Conservation (phyloP, 257 asterid genomes). For the Asclepias syriaca region DNA sequence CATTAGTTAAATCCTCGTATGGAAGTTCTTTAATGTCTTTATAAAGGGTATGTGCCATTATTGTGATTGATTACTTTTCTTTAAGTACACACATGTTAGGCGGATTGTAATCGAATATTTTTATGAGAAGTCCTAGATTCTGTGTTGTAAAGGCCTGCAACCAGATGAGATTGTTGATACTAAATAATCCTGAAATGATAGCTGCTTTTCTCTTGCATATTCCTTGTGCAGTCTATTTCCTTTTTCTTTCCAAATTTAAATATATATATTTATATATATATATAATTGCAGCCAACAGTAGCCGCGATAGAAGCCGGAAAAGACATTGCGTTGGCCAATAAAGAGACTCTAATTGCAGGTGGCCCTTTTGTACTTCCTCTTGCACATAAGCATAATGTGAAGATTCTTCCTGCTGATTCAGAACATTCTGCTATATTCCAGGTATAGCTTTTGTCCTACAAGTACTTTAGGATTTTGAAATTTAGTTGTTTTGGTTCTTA, state of each 20-base stretch:
- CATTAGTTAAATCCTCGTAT: not conserved
- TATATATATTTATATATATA: not conserved
- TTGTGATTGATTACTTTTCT: not conserved
- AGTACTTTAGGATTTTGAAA: not conserved
- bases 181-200: not conserved
- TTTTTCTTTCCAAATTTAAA: not conserved
- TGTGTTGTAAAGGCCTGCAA: not conserved
- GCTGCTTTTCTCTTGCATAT: not conserved
- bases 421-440: constrained; percentile 99
- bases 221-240: not conserved
- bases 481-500: not conserved
- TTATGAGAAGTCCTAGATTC: not conserved
- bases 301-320: constrained; percentile 99
- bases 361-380: constrained; percentile 98
- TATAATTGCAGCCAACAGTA: constrained; percentile 69
- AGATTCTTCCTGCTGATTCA: constrained; percentile 99
- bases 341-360: constrained; percentile 95
- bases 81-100: not conserved
- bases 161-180: not conserved
- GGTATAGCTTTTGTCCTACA: constrained; percentile 27
- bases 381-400: constrained; percentile 90
- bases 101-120: not conserved
- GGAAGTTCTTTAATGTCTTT: not conserved
- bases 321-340: constrained; percentile 96
- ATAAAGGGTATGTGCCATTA: not conserved